Percentiles rank a stretch among this genome's conserved stretches.
phyloP scores from a whole-genome alignment of 1,284 basidiomycete species.

The Stereum hirsutum region DNA sequence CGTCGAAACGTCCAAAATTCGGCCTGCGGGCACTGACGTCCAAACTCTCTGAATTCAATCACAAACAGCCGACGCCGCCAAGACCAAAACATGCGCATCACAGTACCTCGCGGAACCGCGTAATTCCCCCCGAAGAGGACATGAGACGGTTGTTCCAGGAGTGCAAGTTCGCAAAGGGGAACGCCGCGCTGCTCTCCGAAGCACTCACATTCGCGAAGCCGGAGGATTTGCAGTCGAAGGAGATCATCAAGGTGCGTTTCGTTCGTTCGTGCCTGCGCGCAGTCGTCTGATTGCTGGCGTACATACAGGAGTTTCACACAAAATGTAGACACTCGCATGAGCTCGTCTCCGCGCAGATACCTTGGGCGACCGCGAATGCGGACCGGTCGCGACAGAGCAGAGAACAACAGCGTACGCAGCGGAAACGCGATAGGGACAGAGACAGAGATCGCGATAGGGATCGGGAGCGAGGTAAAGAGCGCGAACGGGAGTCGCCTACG shows the following conservation, averaged over 20 bases:
- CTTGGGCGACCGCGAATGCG: constrained; percentile 71
- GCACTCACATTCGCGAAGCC: constrained; percentile 56
- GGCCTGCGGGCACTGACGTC: no score
- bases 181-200: constrained; percentile 58
- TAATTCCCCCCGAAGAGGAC: constrained; percentile 70
- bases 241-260: constrained; percentile 52
- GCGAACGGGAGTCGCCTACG: constrained; percentile 11
- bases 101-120: constrained; percentile 39
- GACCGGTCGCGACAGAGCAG: constrained; percentile 37
- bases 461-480: no score
- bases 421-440: constrained; percentile 4
- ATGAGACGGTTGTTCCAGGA: constrained; percentile 71
- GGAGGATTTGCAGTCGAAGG: constrained; percentile 47
- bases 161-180: constrained; percentile 66
- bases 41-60: no score
- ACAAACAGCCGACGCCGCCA: constrained; percentile 9
- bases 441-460: constrained; percentile 8
- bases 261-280: background rate
- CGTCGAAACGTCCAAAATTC: no score
- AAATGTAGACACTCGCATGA: constrained; percentile 70
- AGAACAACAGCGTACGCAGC: constrained; percentile 12
- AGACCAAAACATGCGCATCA: constrained; percentile 28
- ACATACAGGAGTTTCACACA: constrained; percentile 55
- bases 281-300: constrained; percentile 1
- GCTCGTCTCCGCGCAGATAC: constrained; percentile 64